Percentiles rank a stretch among this genome's conserved stretches.
These are phyloP conservation scores for Boletus eberwhitei DNA, from an alignment of 768 basidiomycete genomes.

Conservation along the genomic window DNA sequence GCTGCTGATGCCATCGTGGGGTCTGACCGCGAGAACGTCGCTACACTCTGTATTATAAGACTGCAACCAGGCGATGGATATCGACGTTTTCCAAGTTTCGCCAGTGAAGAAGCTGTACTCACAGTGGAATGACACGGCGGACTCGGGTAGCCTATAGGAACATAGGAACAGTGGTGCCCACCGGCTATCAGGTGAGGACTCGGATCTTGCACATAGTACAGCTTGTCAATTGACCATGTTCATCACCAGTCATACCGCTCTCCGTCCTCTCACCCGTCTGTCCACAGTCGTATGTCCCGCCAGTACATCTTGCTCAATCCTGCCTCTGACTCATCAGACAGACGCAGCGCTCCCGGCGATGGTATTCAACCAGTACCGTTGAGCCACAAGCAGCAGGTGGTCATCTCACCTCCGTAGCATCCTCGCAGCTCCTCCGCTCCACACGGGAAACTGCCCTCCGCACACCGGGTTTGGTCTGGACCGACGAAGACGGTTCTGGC, in stretches of 20 bases:
- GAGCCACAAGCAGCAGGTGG: conserved; percentile 80
- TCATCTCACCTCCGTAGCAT: conserved; percentile 68
- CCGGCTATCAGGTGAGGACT: conserved; percentile 9
- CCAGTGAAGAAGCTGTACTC: background rate
- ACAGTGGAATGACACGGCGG: background rate
- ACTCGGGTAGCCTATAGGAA: background rate
- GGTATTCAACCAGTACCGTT: conserved; percentile 46
- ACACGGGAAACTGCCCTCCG: conserved; percentile 71
- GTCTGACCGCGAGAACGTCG: conserved; percentile 17
- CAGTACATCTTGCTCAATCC: background rate
- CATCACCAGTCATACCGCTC: conserved; percentile 5
- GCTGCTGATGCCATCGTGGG: background rate
- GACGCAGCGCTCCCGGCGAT: conserved; percentile 31
- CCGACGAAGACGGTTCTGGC: conserved; percentile 50
- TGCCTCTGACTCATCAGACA: background rate
- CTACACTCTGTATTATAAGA: background rate
- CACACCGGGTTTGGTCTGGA: conserved; percentile 71
- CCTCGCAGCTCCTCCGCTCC: conserved; percentile 57
- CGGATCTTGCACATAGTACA: conserved; percentile 28
- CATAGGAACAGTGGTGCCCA: background rate
- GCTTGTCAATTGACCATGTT: conserved; percentile 23
- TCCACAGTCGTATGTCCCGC: conserved; percentile 15
- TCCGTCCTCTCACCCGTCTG: conserved; percentile 20
- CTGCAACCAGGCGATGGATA: background rate
- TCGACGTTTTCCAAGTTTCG: background rate